Base-by-base conservation (phyloP, 202 grass and related monocot genomes). In the Alloteropsis angusta region DNA sequence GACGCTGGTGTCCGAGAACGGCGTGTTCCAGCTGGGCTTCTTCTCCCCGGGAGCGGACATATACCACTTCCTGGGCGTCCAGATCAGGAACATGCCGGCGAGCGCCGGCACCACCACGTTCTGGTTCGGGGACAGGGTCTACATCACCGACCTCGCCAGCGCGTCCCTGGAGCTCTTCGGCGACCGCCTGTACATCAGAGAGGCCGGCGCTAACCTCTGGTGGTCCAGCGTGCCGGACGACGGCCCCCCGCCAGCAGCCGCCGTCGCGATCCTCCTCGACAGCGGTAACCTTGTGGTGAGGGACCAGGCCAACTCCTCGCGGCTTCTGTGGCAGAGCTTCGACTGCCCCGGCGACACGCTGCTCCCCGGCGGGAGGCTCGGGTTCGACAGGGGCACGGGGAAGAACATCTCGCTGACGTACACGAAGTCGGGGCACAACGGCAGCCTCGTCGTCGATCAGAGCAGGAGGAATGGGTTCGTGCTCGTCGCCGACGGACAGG, bases 21-120 rank as follows among this genome's bases (percentile, higher is more conserved):
- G 68, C 68, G 68, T 37, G 28, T 72, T 72, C 68, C 17, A 72
- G 47, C 47, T 72, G 47, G 68, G 68, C 10, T 72, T 72, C 68
- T 72, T 72, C 47, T 72, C 68, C 9, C 68, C 68, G 2, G 68
- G 68, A 5, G 0, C 68, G 5, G 47, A 36, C 47, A 54, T 72
- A 13, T 53, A 54, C 68, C 68, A 53, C 47, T 72, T 72, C 30
- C 30, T 72, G 30, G 68, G 47, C 10, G 68, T 72, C 2, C 18
- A 5, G 47, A 0, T 72, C 17, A 6, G 0, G 46, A 52, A 54
- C 30, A 13, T 37, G 28, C 68, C 68, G 15, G 1, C 7, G 28
- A 53, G 10, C 68, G 47, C 30, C 1, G 47, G 68, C 47, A 6
- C 11, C 5, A 18, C 9, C 5, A 72, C 2, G 18, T 72, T 72